These are phyloP conservation scores for Penicillium olsonii DNA, from an alignment of 2,329 filamentous ascomycete genomes.

Conservation along the genomic window DNA sequence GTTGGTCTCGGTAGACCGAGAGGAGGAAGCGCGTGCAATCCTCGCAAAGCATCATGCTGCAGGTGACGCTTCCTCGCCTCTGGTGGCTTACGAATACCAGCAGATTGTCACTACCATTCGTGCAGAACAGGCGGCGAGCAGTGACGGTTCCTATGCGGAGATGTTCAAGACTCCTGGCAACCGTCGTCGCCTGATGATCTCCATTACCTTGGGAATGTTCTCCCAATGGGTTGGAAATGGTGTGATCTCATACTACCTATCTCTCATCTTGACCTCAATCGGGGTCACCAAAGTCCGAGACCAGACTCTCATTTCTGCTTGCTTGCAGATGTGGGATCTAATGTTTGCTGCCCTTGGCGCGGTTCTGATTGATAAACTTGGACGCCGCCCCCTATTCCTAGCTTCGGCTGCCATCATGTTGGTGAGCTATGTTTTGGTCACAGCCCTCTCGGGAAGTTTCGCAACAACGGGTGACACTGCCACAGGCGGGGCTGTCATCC, in stretches of 20 bases:
- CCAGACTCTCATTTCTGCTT: constrained; percentile 19
- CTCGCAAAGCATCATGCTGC: background rate
- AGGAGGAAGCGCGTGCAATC: background rate
- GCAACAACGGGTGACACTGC: constrained; percentile 5
- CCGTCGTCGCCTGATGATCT: constrained; percentile 28
- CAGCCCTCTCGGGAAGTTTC: constrained; percentile 26
- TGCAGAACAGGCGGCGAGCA: background rate
- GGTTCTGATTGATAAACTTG: constrained; percentile 18
- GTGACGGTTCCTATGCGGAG: background rate
- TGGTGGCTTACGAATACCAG: background rate
- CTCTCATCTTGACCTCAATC: constrained; percentile 17
- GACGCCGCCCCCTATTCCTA: constrained; percentile 24
- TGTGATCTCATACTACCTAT: constrained; percentile 23
- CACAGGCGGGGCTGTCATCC: constrained; percentile 28
- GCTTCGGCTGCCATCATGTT: constrained; percentile 22
- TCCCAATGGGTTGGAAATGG: constrained; percentile 31
- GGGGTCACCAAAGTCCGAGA: constrained; percentile 20
- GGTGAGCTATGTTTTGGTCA: constrained; percentile 13
- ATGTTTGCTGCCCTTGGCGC: constrained; percentile 21
- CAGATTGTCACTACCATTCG: background rate
- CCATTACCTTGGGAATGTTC: background rate
- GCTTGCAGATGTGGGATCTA: constrained; percentile 28
- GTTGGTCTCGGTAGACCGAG: background rate
- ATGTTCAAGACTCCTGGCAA: constrained; percentile 33
- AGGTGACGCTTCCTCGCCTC: background rate